These are phyloP conservation scores for Zelonia costaricensis DNA, from an alignment of 208 protist species.

Conservation along the genomic window DNA sequence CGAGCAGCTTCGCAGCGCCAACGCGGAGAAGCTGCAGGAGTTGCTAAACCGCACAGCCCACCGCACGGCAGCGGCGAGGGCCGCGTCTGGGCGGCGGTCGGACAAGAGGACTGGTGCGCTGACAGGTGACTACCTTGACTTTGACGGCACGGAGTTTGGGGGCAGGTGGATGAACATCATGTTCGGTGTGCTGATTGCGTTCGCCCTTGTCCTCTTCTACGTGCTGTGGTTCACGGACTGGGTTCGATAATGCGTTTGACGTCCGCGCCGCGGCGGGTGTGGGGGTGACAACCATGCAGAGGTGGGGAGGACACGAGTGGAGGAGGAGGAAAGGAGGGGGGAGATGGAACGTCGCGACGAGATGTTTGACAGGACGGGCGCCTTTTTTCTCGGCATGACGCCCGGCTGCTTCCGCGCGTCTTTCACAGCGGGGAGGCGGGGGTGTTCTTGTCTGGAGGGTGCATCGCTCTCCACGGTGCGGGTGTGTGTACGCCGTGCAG, in stretches of 20 bases:
- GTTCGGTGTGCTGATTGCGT: constrained; percentile 15
- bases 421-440: too few relatives aligned
- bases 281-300: too few relatives aligned
- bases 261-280: too few relatives aligned
- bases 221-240: constrained; percentile 54
- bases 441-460: too few relatives aligned
- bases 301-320: too few relatives aligned
- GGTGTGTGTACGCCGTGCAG: too few relatives aligned
- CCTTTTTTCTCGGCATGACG: too few relatives aligned
- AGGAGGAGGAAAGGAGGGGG: too few relatives aligned
- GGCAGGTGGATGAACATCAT: constrained; percentile 31
- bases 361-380: too few relatives aligned
- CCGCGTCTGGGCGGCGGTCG: background rate
- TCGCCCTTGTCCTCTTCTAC: constrained; percentile 42
- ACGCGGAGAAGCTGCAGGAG: constrained; percentile 25
- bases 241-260: constrained; percentile 16
- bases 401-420: too few relatives aligned
- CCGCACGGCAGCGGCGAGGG: constrained; percentile 8
- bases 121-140: constrained; percentile 45
- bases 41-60: constrained; percentile 12
- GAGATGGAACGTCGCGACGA: too few relatives aligned
- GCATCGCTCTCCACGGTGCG: too few relatives aligned
- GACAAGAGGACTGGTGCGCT: constrained; percentile 18
- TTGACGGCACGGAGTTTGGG: constrained; percentile 28
- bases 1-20: constrained; percentile 14